A percentile compares a stretch with the other conserved stretches of the same genome.
phyloP scores from a whole-genome alignment of 2,329 filamentous ascomycete species.

The Colletotrichum sp. region DNA sequence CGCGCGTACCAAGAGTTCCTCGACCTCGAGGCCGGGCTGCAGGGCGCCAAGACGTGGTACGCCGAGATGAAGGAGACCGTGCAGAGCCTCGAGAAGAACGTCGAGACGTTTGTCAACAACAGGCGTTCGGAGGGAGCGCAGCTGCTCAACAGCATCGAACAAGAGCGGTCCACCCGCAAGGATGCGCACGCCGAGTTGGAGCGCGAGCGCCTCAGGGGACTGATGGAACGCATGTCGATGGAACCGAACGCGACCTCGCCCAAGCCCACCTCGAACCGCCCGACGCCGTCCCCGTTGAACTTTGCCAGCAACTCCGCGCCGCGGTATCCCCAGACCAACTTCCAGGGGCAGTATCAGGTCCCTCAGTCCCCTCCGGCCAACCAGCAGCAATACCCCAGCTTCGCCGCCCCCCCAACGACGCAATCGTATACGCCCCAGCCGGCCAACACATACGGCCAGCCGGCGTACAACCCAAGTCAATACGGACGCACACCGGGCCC shows the following conservation, averaged over 20 bases:
- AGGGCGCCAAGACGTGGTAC: conserved; percentile 92
- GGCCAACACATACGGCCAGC: conserved; percentile 51
- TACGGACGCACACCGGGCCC: conserved; percentile 64
- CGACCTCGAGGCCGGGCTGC: conserved; percentile 84
- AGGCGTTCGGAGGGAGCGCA: conserved; percentile 89
- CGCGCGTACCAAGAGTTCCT: conserved; percentile 92
- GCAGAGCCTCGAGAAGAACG: conserved; percentile 91
- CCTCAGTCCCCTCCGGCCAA: conserved; percentile 61
- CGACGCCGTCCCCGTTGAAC: conserved; percentile 39
- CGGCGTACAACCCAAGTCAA: conserved; percentile 63
- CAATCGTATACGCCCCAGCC: conserved; percentile 40
- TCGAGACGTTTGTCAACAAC: conserved; percentile 96
- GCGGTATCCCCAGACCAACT: conserved; percentile 60
- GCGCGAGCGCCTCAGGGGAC: conserved; percentile 80
- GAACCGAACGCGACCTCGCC: conserved; percentile 59
- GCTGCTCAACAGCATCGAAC: conserved; percentile 86
- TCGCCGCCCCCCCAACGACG: conserved; percentile 44
- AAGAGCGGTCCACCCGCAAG: conserved; percentile 70
- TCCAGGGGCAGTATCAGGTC: conserved; percentile 63
- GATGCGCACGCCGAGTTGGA: conserved; percentile 76
- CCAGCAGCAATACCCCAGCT: conserved; percentile 49
- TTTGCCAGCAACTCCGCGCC: conserved; percentile 35
- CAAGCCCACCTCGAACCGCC: conserved; percentile 37
- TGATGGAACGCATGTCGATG: conserved; percentile 97
- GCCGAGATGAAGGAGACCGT: conserved; percentile 95